phyloP scores from a whole-genome alignment of 305 asterid species.

The Fraxinus platypoda region DNA sequence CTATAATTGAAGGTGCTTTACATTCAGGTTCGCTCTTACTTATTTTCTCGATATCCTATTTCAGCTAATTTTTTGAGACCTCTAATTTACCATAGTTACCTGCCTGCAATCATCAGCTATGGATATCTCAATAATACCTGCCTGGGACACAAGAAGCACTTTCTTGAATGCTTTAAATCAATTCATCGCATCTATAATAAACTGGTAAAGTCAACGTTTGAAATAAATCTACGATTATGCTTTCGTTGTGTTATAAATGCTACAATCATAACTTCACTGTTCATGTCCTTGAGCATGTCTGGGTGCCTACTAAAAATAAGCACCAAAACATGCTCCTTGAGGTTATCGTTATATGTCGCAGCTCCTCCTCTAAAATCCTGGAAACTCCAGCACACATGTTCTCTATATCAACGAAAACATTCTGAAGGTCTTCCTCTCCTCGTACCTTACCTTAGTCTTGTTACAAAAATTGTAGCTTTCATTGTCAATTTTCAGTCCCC shows the following conservation, averaged over 20 bases:
- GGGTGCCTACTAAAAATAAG: background rate
- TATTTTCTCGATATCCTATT: background rate
- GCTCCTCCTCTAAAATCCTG: background rate
- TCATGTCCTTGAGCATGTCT: background rate
- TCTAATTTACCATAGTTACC: background rate
- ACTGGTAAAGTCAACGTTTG: constrained; percentile 1
- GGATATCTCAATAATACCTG: background rate
- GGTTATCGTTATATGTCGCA: background rate
- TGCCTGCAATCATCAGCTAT: background rate
- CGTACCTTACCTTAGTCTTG: background rate
- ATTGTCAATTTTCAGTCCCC: background rate
- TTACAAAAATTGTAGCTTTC: background rate
- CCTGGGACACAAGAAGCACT: background rate
- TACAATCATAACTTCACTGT: constrained; percentile 6
- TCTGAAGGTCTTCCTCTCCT: background rate
- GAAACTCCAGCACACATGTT: background rate
- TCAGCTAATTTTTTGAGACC: background rate
- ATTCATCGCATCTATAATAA: background rate
- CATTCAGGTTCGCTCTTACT: background rate
- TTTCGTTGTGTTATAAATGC: background rate
- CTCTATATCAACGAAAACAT: background rate
- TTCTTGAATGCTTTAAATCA: background rate
- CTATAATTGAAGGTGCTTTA: background rate
- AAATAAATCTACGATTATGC: background rate
- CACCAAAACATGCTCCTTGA: background rate